These are phyloP conservation scores for Candida takata DNA, from an alignment of 805 yeast species.

Conservation along the genomic window DNA sequence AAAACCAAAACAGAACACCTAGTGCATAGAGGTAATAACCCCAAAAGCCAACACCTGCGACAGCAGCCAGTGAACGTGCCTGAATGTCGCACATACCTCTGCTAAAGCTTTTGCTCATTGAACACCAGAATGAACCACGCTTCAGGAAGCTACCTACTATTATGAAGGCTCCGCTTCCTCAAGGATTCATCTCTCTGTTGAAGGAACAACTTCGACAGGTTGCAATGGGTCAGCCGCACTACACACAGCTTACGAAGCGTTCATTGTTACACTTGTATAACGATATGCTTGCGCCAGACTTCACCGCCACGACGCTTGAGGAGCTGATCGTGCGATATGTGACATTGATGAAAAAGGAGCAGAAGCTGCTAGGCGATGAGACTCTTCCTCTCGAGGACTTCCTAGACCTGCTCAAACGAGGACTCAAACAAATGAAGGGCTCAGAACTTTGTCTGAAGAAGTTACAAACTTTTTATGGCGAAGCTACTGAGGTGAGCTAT, in stretches of 20 bases:
- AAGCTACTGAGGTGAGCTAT: constrained; percentile 38
- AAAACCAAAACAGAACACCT: neutral
- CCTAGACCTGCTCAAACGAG: neutral
- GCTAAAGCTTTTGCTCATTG: constrained; percentile 48
- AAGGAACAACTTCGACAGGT: constrained; percentile 37
- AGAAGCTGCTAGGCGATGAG: constrained; percentile 23
- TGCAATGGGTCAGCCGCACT: constrained; percentile 36
- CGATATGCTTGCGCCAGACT: constrained; percentile 37
- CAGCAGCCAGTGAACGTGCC: no score
- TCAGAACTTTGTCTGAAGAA: constrained; percentile 1
- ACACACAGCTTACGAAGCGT: constrained; percentile 42
- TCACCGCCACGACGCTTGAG: constrained; percentile 27
- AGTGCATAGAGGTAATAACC: no score
- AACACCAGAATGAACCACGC: constrained; percentile 58
- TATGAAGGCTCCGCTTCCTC: constrained; percentile 25
- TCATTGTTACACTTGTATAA: constrained; percentile 58
- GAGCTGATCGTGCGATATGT: constrained; percentile 48
- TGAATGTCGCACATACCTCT: constrained; percentile 42
- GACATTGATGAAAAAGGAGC: constrained; percentile 47
- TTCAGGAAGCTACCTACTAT: constrained; percentile 29
- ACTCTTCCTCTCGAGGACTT: constrained; percentile 3
- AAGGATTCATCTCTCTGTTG: constrained; percentile 27
- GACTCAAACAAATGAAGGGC: neutral
- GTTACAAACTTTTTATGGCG: constrained; percentile 1
- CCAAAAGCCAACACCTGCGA: no score